A percentile compares a stretch with the other conserved stretches of the same genome.
Conservation (phyloP, 2,329 filamentous ascomycete genomes). For the Emmonsiellopsis sp. region DNA sequence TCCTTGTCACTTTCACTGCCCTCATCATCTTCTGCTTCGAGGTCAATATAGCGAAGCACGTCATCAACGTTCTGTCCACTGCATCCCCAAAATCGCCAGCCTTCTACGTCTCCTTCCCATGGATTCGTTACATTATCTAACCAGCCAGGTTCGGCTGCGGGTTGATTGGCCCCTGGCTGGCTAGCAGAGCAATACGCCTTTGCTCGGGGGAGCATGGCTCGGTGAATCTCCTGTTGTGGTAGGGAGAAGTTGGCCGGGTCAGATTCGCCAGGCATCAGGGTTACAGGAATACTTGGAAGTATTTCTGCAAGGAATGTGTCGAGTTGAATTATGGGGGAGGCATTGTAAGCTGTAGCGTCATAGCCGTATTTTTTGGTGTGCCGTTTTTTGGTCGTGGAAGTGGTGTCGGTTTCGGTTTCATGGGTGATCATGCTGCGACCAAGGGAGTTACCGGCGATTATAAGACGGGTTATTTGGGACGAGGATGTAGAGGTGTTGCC, state of each 20-base stretch:
- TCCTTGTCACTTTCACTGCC: slow-evolving; percentile 21
- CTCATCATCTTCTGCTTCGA: slow-evolving; percentile 20
- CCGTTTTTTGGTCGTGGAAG: slow-evolving; percentile 32
- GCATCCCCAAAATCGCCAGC: slow-evolving; percentile 77
- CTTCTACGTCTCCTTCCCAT: slow-evolving; percentile 82
- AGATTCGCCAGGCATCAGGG: slow-evolving; percentile 70
- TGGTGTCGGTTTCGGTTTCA: slow-evolving; percentile 29
- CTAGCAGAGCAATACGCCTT: slow-evolving; percentile 51
- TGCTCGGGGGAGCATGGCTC: slow-evolving; percentile 76
- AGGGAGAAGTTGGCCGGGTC: slow-evolving; percentile 87
- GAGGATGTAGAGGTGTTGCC: slow-evolving; percentile 39
- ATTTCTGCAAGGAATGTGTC: slow-evolving; percentile 75
- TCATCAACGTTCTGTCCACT: slow-evolving; percentile 92
- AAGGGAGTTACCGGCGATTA: slow-evolving; percentile 89
- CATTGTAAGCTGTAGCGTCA: slow-evolving; percentile 79
- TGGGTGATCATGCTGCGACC: slow-evolving; percentile 30
- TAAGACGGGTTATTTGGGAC: slow-evolving; percentile 64
- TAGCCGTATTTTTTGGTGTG: slow-evolving; percentile 83
- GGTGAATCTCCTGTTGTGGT: slow-evolving; percentile 87
- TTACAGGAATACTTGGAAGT: slow-evolving; percentile 79
- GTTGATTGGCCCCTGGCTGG: slow-evolving; percentile 21
- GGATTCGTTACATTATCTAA: slow-evolving; percentile 89
- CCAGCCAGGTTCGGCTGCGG: slow-evolving; percentile 52
- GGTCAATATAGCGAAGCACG: slow-evolving; percentile 78
- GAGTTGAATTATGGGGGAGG: slow-evolving; percentile 71